These are phyloP conservation scores for Diaporthe sp. DNA, from an alignment of 2,329 filamentous ascomycete species.

Conservation along the genomic window DNA sequence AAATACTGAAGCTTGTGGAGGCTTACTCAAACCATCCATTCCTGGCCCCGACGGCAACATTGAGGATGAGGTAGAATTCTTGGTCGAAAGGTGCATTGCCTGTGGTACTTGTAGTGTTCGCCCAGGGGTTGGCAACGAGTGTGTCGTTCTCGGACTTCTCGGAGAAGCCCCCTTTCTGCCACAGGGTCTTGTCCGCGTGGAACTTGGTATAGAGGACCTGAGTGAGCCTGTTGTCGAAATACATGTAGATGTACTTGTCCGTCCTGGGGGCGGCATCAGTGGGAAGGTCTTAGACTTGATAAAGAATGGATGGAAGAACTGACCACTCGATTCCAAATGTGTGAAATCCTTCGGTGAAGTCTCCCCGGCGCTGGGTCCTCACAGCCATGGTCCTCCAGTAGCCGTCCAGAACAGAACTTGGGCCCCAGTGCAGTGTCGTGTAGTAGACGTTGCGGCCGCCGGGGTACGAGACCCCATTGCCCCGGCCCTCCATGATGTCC, in stretches of 20 bases:
- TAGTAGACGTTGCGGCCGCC: conserved; percentile 61
- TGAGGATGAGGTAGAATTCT: conserved; percentile 64
- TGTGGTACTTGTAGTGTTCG: conserved; percentile 51
- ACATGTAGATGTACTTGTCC: conserved; percentile 66
- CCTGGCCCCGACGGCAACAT: conserved; percentile 63
- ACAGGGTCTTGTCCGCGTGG: conserved; percentile 52
- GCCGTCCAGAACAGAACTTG: conserved; percentile 48
- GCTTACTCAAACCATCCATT: conserved; percentile 63
- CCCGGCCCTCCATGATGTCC: conserved; percentile 65
- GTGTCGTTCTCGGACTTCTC: conserved; percentile 57
- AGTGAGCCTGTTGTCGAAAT: conserved; percentile 60
- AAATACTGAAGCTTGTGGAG: neutral
- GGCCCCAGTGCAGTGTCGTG: conserved; percentile 63
- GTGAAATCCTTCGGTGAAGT: conserved; percentile 60
- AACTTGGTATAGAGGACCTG: conserved; percentile 57
- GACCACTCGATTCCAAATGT: conserved; percentile 68
- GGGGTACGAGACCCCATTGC: conserved; percentile 58
- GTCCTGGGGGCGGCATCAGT: conserved; percentile 42
- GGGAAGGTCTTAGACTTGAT: no score
- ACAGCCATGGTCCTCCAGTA: conserved; percentile 53
- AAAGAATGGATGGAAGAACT: neutral
- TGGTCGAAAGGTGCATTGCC: conserved; percentile 66
- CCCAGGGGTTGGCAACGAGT: conserved; percentile 61
- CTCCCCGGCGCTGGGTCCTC: conserved; percentile 52
- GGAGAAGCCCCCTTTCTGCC: conserved; percentile 59